Base-by-base conservation (phyloP, 108 stramenopile species). In the Nitzschia sp. region DNA sequence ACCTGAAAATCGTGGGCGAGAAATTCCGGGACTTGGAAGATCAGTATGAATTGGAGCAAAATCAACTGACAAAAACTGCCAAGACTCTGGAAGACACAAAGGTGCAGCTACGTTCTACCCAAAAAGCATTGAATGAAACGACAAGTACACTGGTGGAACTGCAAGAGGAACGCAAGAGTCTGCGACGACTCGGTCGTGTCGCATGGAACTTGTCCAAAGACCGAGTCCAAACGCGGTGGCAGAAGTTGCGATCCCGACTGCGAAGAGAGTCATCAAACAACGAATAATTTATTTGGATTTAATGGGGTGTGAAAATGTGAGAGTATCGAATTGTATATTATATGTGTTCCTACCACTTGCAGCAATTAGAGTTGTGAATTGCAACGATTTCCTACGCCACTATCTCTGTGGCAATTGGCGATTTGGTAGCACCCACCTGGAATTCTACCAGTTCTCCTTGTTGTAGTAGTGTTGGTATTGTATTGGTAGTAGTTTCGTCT, bases 171-270 rank as follows among this genome's bases (percentile, higher is more conserved):
- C 34, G 61, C 19, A 15, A 62, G 30, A 31, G 29, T 25, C 42
- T 62, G 24, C 61, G 61, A 8, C 36, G 42, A 62, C 21, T 62
- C 36, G 61, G 36, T 21, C 4, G 8, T 15, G 61, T 31, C 4
- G 61, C 61, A 3, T 62, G 61, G 61, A 36, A 6, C 3, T 62
- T 62, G 36, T 42, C 61, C 23, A 65, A 65, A 49, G 46, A 65
- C 21, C 64, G 46, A 28, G 46, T 65, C 24, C 46, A 30, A 25
- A 48, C 47, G 6, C 45, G 64, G 28, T 5, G 26, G 5, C n/a
- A 13, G 4, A 58, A 33, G 56, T 6, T 58, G 13, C 49, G 49
- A 19, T 4, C 11, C 21, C 49, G 49, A 8, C 21, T 51, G 9
- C 38, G 38, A 42, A 6, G 38, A 13, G 38, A 13, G 38, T n/a